A percentile compares a stretch with the other conserved stretches of the same genome.
Conservation (phyloP, 176 grass and related monocot genomes). For the Oryza rufipogon region DNA sequence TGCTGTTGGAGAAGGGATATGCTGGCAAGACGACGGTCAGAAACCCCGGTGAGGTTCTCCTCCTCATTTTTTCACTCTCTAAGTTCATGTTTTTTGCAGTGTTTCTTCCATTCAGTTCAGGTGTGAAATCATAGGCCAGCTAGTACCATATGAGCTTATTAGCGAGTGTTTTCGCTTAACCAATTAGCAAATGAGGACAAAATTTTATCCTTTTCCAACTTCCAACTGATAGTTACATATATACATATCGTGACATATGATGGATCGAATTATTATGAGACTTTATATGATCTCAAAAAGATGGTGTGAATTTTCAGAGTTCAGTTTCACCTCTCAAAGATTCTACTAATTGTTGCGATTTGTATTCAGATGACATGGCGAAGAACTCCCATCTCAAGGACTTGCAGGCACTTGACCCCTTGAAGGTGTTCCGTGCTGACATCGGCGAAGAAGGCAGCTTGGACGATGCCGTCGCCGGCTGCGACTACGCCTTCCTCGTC, state of each 20-base stretch:
- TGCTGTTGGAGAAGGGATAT: conserved; percentile 64
- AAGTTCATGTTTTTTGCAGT: background rate
- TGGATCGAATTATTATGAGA: too few relatives aligned
- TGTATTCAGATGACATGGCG: conserved; percentile 32
- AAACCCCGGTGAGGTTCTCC: conserved; percentile 28
- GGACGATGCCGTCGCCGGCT: conserved; percentile 52
- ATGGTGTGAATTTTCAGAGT: too few relatives aligned
- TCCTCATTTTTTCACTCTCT: too few relatives aligned
- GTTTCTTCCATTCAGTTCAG: background rate
- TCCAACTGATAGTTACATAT: too few relatives aligned
- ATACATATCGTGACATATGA: too few relatives aligned
- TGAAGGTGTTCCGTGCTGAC: conserved; percentile 53
- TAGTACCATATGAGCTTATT: too few relatives aligned
- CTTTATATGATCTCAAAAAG: too few relatives aligned
- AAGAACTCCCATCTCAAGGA: conserved; percentile 53
- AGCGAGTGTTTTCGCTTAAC: too few relatives aligned
- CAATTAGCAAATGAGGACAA: background rate
- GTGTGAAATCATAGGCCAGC: background rate
- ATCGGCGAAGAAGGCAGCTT: conserved; percentile 70
- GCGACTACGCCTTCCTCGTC: conserved; percentile 66
- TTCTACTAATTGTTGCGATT: background rate
- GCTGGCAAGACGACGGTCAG: conserved; percentile 37
- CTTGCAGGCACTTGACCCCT: conserved; percentile 47
- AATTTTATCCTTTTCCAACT: background rate
- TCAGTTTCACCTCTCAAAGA: too few relatives aligned